phyloP scores from a whole-genome alignment of 2,329 filamentous ascomycete species.

The Zymoseptoria tritici region DNA sequence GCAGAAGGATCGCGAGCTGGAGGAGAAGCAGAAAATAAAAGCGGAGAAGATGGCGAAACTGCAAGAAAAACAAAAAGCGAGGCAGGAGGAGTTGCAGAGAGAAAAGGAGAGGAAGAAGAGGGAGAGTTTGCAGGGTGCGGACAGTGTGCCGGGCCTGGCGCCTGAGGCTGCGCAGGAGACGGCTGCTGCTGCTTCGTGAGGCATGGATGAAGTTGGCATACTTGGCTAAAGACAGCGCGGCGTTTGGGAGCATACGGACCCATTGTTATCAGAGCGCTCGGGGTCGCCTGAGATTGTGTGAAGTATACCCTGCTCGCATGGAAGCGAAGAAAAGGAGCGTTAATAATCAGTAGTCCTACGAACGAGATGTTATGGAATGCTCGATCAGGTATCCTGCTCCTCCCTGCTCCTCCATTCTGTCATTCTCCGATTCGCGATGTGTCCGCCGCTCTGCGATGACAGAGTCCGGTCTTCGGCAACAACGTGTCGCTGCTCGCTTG shows the following conservation, averaged over 20 bases:
- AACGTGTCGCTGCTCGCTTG: too few species aligned
- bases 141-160: background rate
- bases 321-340: background rate
- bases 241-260: background rate
- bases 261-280: background rate
- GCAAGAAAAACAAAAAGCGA: constrained; percentile 23
- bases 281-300: background rate
- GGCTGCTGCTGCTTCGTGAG: background rate
- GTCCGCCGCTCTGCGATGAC: too few species aligned
- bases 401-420: too few species aligned
- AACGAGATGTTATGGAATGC: background rate
- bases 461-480: too few species aligned
- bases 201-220: background rate
- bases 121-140: constrained; percentile 4
- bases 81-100: constrained; percentile 19
- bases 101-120: constrained; percentile 19
- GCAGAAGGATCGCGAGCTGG: constrained; percentile 22
- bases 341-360: background rate
- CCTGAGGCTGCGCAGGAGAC: background rate
- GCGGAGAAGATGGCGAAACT: constrained; percentile 27
- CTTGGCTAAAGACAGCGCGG: background rate
- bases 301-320: background rate
- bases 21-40: constrained; percentile 26
- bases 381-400: too few species aligned
- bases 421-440: too few species aligned